Conservation (phyloP, 1,284 basidiomycete genomes). For the Ceratobasidium sp. region DNA sequence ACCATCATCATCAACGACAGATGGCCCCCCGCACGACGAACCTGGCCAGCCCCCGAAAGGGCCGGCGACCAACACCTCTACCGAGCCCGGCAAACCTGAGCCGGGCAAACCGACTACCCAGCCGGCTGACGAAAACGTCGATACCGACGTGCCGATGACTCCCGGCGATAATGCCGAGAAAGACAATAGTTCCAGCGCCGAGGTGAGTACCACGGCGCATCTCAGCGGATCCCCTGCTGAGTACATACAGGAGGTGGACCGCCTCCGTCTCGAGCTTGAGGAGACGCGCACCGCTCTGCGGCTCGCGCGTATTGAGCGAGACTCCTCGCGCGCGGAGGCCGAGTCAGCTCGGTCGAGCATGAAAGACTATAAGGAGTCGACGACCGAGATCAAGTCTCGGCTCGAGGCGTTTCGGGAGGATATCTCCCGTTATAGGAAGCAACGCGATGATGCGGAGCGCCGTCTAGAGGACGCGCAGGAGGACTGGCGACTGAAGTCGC, state of each 20-base stretch:
- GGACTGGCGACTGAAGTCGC: background rate
- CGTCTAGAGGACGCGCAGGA: background rate
- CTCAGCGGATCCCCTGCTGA: background rate
- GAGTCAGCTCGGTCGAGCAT: background rate
- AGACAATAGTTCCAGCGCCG: too few species aligned
- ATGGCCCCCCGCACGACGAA: background rate
- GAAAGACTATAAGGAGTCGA: too few species aligned
- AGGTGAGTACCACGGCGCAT: background rate
- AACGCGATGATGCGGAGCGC: background rate
- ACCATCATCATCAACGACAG: conserved; percentile 3
- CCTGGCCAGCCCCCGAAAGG: background rate
- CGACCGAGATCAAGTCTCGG: background rate
- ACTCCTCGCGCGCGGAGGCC: background rate
- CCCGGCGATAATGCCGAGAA: background rate
- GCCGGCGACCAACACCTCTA: background rate
- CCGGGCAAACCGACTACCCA: background rate
- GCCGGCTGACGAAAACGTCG: background rate
- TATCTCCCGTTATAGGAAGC: background rate
- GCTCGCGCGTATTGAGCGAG: background rate
- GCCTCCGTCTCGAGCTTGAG: background rate
- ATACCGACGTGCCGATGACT: background rate
- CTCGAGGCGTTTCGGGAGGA: background rate
- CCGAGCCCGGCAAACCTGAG: background rate
- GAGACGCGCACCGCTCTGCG: too few species aligned
- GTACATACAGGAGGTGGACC: background rate